Evolutionary conservation across 2,329 filamentous ascomycete species (phyloP).

Genomic region (Aspergillus sp.): DNA sequence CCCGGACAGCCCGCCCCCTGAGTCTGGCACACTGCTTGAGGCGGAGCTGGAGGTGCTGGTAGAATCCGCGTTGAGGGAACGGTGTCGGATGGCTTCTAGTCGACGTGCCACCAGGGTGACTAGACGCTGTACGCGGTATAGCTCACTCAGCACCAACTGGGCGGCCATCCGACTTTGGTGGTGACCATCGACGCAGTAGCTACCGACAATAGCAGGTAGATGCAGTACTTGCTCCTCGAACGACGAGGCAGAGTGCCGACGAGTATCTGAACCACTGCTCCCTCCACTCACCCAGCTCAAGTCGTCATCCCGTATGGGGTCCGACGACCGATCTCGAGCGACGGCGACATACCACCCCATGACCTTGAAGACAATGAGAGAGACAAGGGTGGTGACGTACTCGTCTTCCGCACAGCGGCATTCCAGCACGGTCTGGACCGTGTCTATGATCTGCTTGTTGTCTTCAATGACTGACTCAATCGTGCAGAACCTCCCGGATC

Average conservation of each 20-base stretch:
- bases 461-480: constrained; percentile 1
- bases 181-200: neutral
- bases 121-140: constrained; percentile 4
- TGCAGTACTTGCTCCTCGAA: constrained; percentile 3
- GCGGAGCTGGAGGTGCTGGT: neutral
- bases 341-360: constrained; percentile 4
- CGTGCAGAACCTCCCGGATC: neutral
- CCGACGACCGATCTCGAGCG: neutral
- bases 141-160: constrained; percentile 4
- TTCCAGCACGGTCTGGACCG: neutral
- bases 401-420: neutral
- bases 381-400: neutral
- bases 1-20: neutral
- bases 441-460: neutral
- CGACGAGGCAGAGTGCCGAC: neutral
- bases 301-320: neutral
- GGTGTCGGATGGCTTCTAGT: neutral
- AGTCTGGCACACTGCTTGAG: neutral
- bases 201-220: neutral
- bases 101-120: neutral
- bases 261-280: neutral
- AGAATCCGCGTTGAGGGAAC: neutral
- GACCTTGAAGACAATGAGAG: neutral
- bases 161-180: constrained; percentile 5
- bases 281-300: neutral